Percentiles rank a stretch among this genome's conserved stretches.
Evolutionary conservation across 2,329 filamentous ascomycete genomes (phyloP).

Genomic region (Monilinia laxa): DNA sequence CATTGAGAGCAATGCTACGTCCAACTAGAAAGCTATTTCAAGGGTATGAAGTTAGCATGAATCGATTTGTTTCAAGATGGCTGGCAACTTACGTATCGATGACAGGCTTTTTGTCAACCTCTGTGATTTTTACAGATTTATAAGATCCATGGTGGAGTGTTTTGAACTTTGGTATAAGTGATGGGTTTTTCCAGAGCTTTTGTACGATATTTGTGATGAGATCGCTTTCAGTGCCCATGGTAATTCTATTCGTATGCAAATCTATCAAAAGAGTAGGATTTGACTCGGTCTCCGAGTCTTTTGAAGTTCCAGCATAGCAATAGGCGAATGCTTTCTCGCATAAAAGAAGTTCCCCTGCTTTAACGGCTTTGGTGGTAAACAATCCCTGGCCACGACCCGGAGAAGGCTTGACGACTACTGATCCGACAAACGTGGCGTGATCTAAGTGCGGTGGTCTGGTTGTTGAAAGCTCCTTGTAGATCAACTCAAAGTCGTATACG

Average conservation of each 20-base stretch:
- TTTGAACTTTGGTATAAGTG: constrained; percentile 23
- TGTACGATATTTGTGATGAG: constrained; percentile 23
- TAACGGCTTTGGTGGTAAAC: constrained; percentile 26
- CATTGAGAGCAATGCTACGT: constrained; percentile 25
- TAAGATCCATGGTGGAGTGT: constrained; percentile 26
- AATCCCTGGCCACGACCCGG: constrained; percentile 21
- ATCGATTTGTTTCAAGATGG: background rate
- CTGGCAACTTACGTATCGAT: constrained; percentile 26
- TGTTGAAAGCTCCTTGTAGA: constrained; percentile 25
- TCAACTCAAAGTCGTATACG: constrained; percentile 26
- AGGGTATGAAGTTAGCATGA: background rate
- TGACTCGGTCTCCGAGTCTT: background rate
- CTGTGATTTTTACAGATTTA: background rate
- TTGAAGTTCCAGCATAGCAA: constrained; percentile 18
- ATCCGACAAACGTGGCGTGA: constrained; percentile 27
- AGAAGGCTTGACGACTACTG: constrained; percentile 22
- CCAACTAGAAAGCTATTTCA: constrained; percentile 24
- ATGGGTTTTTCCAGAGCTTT: constrained; percentile 24
- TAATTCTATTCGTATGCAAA: constrained; percentile 18
- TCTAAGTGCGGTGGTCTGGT: constrained; percentile 24
- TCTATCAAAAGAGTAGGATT: constrained; percentile 20
- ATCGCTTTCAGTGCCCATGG: constrained; percentile 19
- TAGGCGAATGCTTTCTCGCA: constrained; percentile 31
- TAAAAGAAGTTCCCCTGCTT: constrained; percentile 27
- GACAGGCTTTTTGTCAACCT: constrained; percentile 22